phyloP scores from a whole-genome alignment of 1,284 basidiomycete species.

The Rhodotorula glutinis region DNA sequence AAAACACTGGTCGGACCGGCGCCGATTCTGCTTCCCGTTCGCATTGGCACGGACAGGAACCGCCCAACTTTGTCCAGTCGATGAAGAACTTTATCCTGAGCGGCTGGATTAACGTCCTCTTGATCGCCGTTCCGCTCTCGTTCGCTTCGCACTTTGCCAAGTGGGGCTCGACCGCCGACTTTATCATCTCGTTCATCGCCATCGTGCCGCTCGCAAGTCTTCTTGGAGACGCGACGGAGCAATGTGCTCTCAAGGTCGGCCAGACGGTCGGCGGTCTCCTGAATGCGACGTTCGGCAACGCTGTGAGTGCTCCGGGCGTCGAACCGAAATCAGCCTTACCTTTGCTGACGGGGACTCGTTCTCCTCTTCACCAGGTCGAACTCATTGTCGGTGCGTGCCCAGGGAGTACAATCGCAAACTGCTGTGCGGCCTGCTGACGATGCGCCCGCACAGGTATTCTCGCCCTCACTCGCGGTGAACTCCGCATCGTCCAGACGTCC shows the following conservation, averaged over 20 bases:
- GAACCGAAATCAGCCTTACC: too few relatives aligned
- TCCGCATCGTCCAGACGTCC: constrained; percentile 71
- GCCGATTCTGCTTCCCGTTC: too few relatives aligned
- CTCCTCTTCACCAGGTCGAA: constrained; percentile 46
- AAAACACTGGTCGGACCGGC: too few relatives aligned
- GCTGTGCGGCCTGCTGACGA: neutral
- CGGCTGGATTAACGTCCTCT: constrained; percentile 71
- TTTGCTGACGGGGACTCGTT: neutral
- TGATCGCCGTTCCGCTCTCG: constrained; percentile 71
- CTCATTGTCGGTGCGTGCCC: constrained; percentile 41
- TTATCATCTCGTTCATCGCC: constrained; percentile 75
- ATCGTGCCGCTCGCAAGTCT: constrained; percentile 75
- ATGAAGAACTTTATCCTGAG: constrained; percentile 66
- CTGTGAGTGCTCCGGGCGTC: constrained; percentile 40
- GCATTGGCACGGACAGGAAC: neutral
- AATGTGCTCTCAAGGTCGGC: constrained; percentile 61
- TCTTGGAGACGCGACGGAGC: constrained; percentile 81
- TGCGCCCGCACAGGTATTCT: constrained; percentile 21
- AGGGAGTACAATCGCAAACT: neutral
- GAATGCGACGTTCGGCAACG: constrained; percentile 60
- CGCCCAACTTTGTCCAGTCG: constrained; percentile 52
- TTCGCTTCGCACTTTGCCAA: constrained; percentile 57
- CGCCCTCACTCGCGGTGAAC: constrained; percentile 72
- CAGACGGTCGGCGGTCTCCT: constrained; percentile 78
- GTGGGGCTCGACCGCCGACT: constrained; percentile 69